Percentiles rank a stretch among this genome's conserved stretches.
Evolutionary conservation across 257 asterid species (phyloP).

Genomic region (Solanum tarijense): DNA sequence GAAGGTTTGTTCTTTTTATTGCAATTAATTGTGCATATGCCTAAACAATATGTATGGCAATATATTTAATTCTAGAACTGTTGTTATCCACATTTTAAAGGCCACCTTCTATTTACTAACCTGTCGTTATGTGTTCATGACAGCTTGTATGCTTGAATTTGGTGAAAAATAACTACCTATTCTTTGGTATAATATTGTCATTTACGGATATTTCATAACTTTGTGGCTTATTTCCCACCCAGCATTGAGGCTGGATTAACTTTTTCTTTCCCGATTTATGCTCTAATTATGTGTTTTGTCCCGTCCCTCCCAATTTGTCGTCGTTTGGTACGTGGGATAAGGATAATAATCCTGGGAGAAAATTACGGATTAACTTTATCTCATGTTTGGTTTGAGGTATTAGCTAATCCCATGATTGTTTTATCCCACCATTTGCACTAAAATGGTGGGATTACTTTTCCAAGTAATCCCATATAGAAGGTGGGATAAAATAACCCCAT

Average conservation of each 20-base stretch:
- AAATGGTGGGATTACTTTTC: background rate
- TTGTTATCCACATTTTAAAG: background rate
- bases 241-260: background rate
- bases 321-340: background rate
- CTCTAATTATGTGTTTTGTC: background rate
- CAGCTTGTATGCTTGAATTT: background rate
- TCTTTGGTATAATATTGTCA: background rate
- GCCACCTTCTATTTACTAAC: background rate
- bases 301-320: background rate
- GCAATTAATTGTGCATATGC: background rate
- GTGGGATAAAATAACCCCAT: background rate
- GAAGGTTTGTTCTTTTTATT: slow-evolving; percentile 40
- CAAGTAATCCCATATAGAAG: background rate
- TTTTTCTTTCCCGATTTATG: background rate
- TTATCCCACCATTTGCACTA: background rate
- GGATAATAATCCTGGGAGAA: too few relatives aligned
- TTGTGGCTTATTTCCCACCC: too few relatives aligned
- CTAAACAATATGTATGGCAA: background rate
- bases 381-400: background rate
- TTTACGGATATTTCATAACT: too few relatives aligned
- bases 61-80: background rate
- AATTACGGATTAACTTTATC: background rate
- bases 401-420: background rate
- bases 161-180: background rate
- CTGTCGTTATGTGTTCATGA: background rate